A percentile compares a stretch with the other conserved stretches of the same genome.
Conservation (phyloP, 306 rosid genomes). For the Benincasa hispida region DNA sequence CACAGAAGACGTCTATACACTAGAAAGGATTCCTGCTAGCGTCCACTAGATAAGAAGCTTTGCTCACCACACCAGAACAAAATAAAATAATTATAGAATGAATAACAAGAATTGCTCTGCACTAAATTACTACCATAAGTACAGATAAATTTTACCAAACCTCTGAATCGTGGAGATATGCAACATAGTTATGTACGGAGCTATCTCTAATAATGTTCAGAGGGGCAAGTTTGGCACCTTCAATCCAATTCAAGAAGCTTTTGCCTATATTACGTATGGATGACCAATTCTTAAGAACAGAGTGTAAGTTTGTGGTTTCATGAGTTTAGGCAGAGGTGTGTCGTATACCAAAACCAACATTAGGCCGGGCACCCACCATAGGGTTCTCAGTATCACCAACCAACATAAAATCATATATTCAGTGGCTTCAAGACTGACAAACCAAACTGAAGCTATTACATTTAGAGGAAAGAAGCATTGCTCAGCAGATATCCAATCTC, state of each 20-base stretch:
- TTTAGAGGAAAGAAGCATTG: neutral
- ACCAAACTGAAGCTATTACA: neutral
- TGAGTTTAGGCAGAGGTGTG: neutral
- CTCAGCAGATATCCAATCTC: neutral
- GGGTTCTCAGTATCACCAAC: neutral
- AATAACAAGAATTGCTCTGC: neutral
- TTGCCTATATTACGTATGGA: neutral
- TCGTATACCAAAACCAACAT: neutral
- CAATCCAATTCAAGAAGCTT: neutral
- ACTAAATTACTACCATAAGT: neutral
- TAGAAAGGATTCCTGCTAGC: neutral
- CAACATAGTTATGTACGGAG: neutral
- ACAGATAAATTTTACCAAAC: neutral
- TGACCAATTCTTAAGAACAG: neutral
- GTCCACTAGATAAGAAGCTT: neutral
- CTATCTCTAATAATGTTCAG: neutral
- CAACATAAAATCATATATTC: neutral
- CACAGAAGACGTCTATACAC: neutral
- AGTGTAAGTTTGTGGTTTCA: neutral
- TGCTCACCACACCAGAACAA: neutral
- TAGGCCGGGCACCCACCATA: neutral
- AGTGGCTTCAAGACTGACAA: neutral
- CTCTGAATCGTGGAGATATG: neutral
- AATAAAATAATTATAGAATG: neutral
- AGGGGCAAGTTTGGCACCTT: neutral